Conservation (phyloP, 345 rosid genomes). For the Lagerstroemia speciosa region DNA sequence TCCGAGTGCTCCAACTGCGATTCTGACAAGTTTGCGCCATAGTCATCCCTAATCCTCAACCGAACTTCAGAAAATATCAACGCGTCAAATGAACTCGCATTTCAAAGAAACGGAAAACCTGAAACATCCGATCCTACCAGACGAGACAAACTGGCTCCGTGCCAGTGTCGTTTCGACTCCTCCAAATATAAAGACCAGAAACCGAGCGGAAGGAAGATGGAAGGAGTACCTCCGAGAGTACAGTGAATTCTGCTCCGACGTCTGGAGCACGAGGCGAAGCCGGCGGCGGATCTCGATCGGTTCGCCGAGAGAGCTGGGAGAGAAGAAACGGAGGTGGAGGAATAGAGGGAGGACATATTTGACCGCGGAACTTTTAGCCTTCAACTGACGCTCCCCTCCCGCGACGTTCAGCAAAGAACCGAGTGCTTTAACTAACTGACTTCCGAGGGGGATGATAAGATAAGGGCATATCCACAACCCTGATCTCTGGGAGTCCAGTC, state of each 20-base stretch:
- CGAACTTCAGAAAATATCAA: background rate
- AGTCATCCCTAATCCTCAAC: background rate
- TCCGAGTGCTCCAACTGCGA: background rate
- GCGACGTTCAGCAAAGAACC: no score
- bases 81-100: background rate
- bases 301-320: constrained; percentile 31
- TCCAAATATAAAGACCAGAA: background rate
- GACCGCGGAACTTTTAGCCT: background rate
- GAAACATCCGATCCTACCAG: background rate
- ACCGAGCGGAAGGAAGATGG: background rate
- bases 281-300: constrained; percentile 23
- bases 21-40: background rate
- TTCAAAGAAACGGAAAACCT: background rate
- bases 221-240: constrained; percentile 50
- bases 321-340: constrained; percentile 29
- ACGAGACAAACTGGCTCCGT: background rate
- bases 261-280: constrained; percentile 19
- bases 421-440: background rate
- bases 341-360: constrained; percentile 30
- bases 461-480: constrained; percentile 17
- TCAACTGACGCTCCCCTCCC: no score
- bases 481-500: background rate
- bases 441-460: constrained; percentile 12
- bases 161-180: no score
- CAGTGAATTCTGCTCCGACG: constrained; percentile 39